Base-by-base conservation (phyloP, 2,329 filamentous ascomycete genomes). In the Falciphora oryzae region DNA sequence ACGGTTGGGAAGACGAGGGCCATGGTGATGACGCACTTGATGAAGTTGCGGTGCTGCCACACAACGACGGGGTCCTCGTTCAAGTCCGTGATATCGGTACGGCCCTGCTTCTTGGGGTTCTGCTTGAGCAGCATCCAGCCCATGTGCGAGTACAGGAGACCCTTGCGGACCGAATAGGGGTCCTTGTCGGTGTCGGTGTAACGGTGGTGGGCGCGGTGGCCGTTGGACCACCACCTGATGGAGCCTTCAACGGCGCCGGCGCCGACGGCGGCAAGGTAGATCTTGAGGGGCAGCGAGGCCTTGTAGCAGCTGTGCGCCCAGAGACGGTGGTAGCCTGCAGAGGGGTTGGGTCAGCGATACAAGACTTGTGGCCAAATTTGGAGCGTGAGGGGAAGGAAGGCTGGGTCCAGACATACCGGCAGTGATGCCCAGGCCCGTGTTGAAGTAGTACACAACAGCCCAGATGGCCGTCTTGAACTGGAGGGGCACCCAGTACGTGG, bases 41-140 rank as follows among this genome's bases (percentile, higher is more conserved):
- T 83, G 80, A 92, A 96, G 82, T 96, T 85, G 75, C 86, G 87
- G 83, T 96, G 92, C 79, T 96, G 92, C 89, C 89, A 95, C 71
- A 93, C 85, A 58, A 96, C 92, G 66, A 96, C 85, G 62, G 89
- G 82, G 73, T 95, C 91, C 75, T 94, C 90, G 80, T 95, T 95
- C 70, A 96, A 81, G 73, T 96, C 92, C 71, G 89, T 89, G 73
- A 96, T 95, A 71, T 96, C 92, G 76, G 91, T 93, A 67, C 92
- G 90, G 73, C 92, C 92, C 72, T 92, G 91, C 68, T 89, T 85
- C 84, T 94, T 94, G 69, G 91, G 91, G 81, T 96, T 94, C 81
- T 96, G 92, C 84, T 94, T 94, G 84, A 96, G 88, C 73, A 96
- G 79, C 91, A 96, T 95, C 92, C 92, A 96, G 72, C 92, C 92